A percentile compares a stretch with the other conserved stretches of the same genome.
phyloP scores from a whole-genome alignment of 2,329 filamentous ascomycete species.

The Fusarium concolor region DNA sequence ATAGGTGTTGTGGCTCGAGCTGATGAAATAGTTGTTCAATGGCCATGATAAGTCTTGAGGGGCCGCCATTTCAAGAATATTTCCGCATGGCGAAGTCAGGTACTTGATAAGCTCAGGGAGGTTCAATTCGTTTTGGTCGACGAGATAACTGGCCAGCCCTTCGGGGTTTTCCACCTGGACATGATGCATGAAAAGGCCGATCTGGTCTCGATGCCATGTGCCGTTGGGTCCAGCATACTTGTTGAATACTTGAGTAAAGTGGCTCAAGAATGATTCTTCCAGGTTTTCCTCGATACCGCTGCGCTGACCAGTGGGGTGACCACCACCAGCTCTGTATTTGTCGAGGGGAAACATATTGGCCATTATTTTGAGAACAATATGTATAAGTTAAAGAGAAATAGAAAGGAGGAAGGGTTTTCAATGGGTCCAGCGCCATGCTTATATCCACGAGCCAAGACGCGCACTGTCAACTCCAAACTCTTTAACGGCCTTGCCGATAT shows the following conservation, averaged over 20 bases:
- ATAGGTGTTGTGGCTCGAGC: slow-evolving; percentile 94
- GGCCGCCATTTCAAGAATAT: slow-evolving; percentile 7
- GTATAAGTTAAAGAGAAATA: rapidly evolving
- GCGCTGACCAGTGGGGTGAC: slow-evolving; percentile 3
- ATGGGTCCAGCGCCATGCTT: background rate
- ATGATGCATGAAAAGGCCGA: slow-evolving; percentile 17
- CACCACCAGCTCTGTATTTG: background rate
- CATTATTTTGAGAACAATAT: too few species aligned
- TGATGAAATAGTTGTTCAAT: slow-evolving; percentile 91
- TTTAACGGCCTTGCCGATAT: background rate
- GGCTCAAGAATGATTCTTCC: slow-evolving; percentile 1
- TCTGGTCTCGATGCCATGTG: slow-evolving; percentile 1
- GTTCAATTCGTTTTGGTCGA: background rate
- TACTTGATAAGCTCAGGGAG: slow-evolving; percentile 5
- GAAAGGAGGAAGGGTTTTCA: rapidly evolving
- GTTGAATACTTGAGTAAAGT: slow-evolving; percentile 7
- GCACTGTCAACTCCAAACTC: background rate
- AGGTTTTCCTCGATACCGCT: slow-evolving; percentile 12
- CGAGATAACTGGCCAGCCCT: slow-evolving; percentile 8
- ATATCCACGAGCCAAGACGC: background rate
- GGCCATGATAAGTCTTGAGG: slow-evolving; percentile 70
- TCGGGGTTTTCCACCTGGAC: slow-evolving; percentile 10
- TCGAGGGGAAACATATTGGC: background rate
- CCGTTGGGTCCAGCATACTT: slow-evolving; percentile 2
- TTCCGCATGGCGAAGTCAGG: slow-evolving; percentile 17